Evolutionary conservation across 1,139 yeast species (phyloP).

Genomic region (Eremothecium cymbalariae): DNA sequence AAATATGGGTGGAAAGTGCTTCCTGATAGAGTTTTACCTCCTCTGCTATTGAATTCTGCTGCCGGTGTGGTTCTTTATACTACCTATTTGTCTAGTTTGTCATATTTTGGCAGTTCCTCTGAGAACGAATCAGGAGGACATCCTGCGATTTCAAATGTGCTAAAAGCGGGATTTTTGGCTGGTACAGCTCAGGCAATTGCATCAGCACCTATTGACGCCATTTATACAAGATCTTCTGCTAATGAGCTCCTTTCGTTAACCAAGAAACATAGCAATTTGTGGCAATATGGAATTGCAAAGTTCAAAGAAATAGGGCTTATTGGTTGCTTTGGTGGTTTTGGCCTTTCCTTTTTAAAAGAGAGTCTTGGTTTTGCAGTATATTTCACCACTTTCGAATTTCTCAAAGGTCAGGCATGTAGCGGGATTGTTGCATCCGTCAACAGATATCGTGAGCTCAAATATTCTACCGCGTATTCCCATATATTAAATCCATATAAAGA

Average conservation of each 20-base stretch:
- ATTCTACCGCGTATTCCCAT: constrained; percentile 12
- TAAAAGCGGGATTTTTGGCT: constrained; percentile 76
- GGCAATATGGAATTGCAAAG: constrained; percentile 68
- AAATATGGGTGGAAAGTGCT: constrained; percentile 82
- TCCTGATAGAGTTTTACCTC: constrained; percentile 80
- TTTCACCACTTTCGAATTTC: constrained; percentile 76
- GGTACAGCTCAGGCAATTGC: constrained; percentile 84
- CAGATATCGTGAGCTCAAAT: constrained; percentile 31
- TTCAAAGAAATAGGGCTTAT: constrained; percentile 64
- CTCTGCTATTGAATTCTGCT: constrained; percentile 76
- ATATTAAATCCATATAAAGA: constrained; percentile 10
- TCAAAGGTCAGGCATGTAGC: constrained; percentile 59
- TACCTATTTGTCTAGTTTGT: constrained; percentile 53
- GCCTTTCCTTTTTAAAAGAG: constrained; percentile 69
- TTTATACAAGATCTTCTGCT: constrained; percentile 71
- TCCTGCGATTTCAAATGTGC: constrained; percentile 43
- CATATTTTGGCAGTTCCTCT: constrained; percentile 16
- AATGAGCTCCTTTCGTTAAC: constrained; percentile 59
- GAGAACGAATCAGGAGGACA: constrained; percentile 11
- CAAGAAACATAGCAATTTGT: constrained; percentile 53
- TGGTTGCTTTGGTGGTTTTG: constrained; percentile 87
- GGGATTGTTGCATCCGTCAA: constrained; percentile 35
- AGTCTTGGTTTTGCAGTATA: constrained; percentile 80
- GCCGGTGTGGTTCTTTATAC: constrained; percentile 83
- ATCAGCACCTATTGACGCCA: constrained; percentile 92